Conservation (phyloP, 2,329 filamentous ascomycete species). For the Daldinia sp. region DNA sequence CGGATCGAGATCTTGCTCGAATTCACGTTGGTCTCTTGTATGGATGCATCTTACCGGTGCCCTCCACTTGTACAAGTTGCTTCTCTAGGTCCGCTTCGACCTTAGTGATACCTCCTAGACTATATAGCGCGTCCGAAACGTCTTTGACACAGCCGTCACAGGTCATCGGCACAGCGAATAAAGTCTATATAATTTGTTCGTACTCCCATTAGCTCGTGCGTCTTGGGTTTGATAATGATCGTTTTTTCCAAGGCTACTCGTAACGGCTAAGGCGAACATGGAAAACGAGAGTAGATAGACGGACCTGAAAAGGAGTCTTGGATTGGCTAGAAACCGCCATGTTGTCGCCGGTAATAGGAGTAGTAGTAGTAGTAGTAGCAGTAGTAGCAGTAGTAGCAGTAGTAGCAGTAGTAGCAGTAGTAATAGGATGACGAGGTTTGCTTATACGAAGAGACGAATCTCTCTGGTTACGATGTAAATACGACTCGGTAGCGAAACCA, state of each 20-base stretch:
- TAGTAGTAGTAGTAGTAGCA: too few relatives aligned
- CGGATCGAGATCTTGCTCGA: neutral
- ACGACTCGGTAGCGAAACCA: constrained; percentile 39
- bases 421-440: too few relatives aligned
- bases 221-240: neutral
- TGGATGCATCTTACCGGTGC: constrained; percentile 66
- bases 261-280: neutral
- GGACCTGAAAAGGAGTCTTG: constrained; percentile 49
- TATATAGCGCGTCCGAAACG: constrained; percentile 79
- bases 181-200: constrained; percentile 66
- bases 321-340: constrained; percentile 45
- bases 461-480: constrained; percentile 40
- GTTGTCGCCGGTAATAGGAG: constrained; percentile 26
- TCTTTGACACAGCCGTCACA: constrained; percentile 90
- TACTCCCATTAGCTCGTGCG: constrained; percentile 41
- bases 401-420: too few relatives aligned
- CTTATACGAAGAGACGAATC: constrained; percentile 17
- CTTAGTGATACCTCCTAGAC: constrained; percentile 80
- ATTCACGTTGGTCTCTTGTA: neutral
- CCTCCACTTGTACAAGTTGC: constrained; percentile 84
- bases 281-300: constrained; percentile 28
- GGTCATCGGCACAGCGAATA: constrained; percentile 93
- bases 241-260: constrained; percentile 10
- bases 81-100: constrained; percentile 83
- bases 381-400: too few relatives aligned